Evolutionary conservation across 345 rosid genomes (phyloP).

Genomic region (Eucalyptus polyanthemos): DNA sequence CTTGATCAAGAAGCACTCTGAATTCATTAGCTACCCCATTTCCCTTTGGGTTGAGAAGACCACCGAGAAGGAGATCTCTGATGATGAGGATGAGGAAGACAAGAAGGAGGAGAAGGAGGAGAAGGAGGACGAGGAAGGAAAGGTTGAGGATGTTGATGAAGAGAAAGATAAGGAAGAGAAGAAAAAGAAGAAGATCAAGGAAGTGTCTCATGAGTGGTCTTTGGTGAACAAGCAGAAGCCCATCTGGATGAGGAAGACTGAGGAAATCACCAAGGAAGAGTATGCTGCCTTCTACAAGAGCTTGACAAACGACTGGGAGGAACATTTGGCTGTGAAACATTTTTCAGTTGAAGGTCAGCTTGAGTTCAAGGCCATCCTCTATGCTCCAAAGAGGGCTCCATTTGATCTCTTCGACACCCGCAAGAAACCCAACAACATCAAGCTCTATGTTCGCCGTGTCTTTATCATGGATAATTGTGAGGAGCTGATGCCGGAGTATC

Average conservation of each 20-base stretch:
- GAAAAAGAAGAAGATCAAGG: conserved; percentile 89
- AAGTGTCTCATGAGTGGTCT: conserved; percentile 80
- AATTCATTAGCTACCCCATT: conserved; percentile 82
- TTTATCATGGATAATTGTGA: conserved; percentile 97
- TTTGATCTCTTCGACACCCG: conserved; percentile 85
- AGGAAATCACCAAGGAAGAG: conserved; percentile 83
- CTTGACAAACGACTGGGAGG: conserved; percentile 90
- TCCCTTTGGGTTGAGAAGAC: conserved; percentile 89
- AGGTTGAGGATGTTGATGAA: conserved; percentile 70
- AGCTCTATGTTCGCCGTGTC: conserved; percentile 87
- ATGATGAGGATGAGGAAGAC: conserved; percentile 85
- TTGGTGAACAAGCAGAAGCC: conserved; percentile 92
- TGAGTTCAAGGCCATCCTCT: conserved; percentile 86
- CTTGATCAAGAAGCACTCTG: conserved; percentile 88
- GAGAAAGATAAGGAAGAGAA: conserved; percentile 68
- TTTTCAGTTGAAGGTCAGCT: conserved; percentile 95
- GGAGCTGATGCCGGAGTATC: conserved; percentile 77
- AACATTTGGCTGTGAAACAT: conserved; percentile 82
- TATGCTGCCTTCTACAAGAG: conserved; percentile 94
- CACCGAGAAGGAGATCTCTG: conserved; percentile 75
- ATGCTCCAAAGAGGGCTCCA: conserved; percentile 88
- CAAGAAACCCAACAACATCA: conserved; percentile 91
- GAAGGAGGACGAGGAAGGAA: conserved; percentile 68
- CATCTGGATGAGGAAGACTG: conserved; percentile 95
- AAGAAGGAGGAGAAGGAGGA: conserved; percentile 71